These are phyloP conservation scores for Neostapfia colusana DNA, from an alignment of 176 grass and related monocot species.

Conservation along the genomic window DNA sequence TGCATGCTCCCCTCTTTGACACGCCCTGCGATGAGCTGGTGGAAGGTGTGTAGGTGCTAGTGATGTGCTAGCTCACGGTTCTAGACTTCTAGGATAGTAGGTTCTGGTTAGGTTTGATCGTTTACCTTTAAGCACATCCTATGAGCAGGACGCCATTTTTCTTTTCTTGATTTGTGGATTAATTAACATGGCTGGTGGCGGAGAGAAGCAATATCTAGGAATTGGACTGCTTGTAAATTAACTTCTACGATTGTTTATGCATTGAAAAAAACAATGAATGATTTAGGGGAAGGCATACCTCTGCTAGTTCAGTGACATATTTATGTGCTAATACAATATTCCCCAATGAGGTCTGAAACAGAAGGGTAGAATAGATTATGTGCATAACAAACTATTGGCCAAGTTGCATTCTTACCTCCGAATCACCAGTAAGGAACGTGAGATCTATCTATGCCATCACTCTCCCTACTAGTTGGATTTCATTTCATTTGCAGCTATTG, in stretches of 20 bases:
- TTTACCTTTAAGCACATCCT: neutral
- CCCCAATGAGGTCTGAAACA: neutral
- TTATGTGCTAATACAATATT: neutral
- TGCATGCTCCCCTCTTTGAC: neutral
- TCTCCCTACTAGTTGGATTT: neutral
- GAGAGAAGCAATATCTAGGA: neutral
- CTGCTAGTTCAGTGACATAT: neutral
- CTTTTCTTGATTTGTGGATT: neutral
- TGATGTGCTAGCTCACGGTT: neutral
- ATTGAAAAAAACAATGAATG: neutral
- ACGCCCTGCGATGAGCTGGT: neutral
- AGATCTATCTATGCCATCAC: neutral
- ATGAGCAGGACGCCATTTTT: neutral
- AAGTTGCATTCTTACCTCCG: neutral
- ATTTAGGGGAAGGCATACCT: neutral
- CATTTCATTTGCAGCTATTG: neutral
- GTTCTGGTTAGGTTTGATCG: neutral
- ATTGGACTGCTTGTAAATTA: neutral
- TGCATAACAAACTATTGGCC: neutral
- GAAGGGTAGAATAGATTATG: neutral
- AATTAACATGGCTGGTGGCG: neutral
- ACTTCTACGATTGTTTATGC: neutral
- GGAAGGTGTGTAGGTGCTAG: neutral
- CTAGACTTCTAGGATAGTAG: no score
- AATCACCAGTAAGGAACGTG: neutral